Evolutionary conservation across 2,329 filamentous ascomycete species (phyloP).

Genomic region (Cyanodermella asteris): DNA sequence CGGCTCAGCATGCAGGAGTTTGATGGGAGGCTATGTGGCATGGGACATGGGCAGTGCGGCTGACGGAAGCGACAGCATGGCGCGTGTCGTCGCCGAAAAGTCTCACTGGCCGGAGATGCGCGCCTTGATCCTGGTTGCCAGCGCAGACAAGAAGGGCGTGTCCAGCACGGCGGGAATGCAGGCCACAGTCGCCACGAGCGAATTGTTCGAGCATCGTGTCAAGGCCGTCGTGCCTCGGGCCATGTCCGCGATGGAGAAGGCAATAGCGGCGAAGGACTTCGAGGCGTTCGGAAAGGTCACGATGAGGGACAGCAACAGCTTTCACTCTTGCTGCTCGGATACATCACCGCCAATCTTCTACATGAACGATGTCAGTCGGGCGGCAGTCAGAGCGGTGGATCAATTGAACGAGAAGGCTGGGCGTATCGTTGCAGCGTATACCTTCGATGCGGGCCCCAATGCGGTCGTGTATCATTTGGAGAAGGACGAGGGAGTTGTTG

Average conservation of each 20-base stretch:
- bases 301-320: conserved; percentile 92
- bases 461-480: conserved; percentile 90
- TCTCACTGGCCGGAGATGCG: conserved; percentile 92
- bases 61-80: conserved; percentile 72
- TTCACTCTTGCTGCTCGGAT: conserved; percentile 87
- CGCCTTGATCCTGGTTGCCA: conserved; percentile 75
- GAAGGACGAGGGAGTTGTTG: conserved; percentile 48
- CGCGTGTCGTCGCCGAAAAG: conserved; percentile 70
- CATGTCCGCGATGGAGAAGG: conserved; percentile 69
- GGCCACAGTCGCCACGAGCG: conserved; percentile 75
- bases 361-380: conserved; percentile 80
- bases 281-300: conserved; percentile 69
- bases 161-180: conserved; percentile 91
- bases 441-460: conserved; percentile 92
- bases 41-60: conserved; percentile 60
- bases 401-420: conserved; percentile 64
- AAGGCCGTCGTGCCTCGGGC: conserved; percentile 55
- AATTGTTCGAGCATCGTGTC: conserved; percentile 63
- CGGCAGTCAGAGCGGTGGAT: conserved; percentile 75
- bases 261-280: conserved; percentile 61
- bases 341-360: conserved; percentile 97
- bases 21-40: conserved; percentile 90
- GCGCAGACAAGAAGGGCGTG: conserved; percentile 87
- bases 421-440: conserved; percentile 72
- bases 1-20: conserved; percentile 75